Evolutionary conservation across 139 green algal genomes (phyloP), one percentile per base, ranked within the genome.

Genomic region (Klebsormidium nitens): DNA sequence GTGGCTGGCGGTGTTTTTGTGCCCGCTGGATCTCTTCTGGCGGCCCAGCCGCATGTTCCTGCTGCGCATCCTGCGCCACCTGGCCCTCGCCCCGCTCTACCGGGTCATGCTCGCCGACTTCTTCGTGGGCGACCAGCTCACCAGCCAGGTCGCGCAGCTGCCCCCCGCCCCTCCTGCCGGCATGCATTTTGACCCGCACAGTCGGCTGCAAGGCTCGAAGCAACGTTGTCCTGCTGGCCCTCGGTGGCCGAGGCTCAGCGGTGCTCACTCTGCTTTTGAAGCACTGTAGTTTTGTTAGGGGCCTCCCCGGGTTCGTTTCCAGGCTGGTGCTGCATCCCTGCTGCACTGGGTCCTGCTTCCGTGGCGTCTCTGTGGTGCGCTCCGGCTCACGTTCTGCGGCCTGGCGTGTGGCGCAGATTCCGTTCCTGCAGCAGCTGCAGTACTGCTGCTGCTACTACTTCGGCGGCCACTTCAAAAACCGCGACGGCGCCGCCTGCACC

Each of bases 111-210:
- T 69, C 23, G 29, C 60, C 14, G 60, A 69, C 29, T 69, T 69
- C n/a, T 69, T 69, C 60, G 14, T 69, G 29, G 60, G 23, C 19
- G 60, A 69, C n/a, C 60, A 69, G 29, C 60, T 69, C 17, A 64
- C 23, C 39, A 69, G 60, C n/a, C 60, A 68, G n/a, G n/a, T n/a
- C 17, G 44, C 19, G 19, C 17, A 19, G 44, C 44, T 52, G 17
- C 19, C 17, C 19, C 19, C 17, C 44, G 19, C 17, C 44, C 17
- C 17, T 28, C 17, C 17, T 19, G 19, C 44, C 17, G 44, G 44
- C 19, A 17, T 28, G 19, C 44, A 52, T 52, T 52, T 19, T 52
- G 19, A 28, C 17, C 17, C 44, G 19, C 19, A 19, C 44, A 52
- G 44, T 52, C 19, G 17, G 44, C 44, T 52, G 44, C 44, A 19